phyloP scores from a whole-genome alignment of 805 yeast genomes.

The Nakazawaea ishiwadae region DNA sequence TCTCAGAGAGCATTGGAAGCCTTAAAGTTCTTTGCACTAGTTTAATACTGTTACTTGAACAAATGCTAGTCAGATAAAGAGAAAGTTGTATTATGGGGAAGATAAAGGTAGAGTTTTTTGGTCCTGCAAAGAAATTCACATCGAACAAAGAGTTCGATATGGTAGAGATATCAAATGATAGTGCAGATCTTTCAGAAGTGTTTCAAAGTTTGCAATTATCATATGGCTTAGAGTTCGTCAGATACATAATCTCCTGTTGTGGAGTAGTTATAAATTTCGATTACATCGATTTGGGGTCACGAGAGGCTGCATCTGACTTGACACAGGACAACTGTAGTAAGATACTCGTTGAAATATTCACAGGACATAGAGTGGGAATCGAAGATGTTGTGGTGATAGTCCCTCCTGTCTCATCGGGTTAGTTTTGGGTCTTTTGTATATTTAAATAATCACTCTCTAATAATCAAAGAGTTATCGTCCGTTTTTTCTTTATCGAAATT shows the following conservation, averaged over 20 bases:
- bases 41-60: no score
- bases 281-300: slow-evolving; percentile 19
- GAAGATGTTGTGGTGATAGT: slow-evolving; percentile 22
- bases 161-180: background rate
- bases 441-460: background rate
- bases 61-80: no score
- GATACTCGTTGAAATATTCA: background rate
- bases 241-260: slow-evolving; percentile 20
- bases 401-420: slow-evolving; percentile 29
- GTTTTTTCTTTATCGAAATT: background rate
- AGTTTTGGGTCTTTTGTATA: no score
- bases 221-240: slow-evolving; percentile 18
- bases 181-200: background rate
- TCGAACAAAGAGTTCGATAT: slow-evolving; percentile 15
- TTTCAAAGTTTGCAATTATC: background rate
- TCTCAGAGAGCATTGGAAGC: background rate
- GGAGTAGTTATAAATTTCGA: slow-evolving; percentile 25
- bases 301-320: background rate
- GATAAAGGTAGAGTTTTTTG: slow-evolving; percentile 24
- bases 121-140: slow-evolving; percentile 27
- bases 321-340: background rate
- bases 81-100: background rate
- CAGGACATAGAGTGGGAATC: slow-evolving; percentile 10
- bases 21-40: background rate
- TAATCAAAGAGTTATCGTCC: no score